Evolutionary conservation across 176 grass and related monocot genomes (phyloP), one percentile per base, ranked within the genome.

Genomic region (Tillandsia leiboldiana): DNA sequence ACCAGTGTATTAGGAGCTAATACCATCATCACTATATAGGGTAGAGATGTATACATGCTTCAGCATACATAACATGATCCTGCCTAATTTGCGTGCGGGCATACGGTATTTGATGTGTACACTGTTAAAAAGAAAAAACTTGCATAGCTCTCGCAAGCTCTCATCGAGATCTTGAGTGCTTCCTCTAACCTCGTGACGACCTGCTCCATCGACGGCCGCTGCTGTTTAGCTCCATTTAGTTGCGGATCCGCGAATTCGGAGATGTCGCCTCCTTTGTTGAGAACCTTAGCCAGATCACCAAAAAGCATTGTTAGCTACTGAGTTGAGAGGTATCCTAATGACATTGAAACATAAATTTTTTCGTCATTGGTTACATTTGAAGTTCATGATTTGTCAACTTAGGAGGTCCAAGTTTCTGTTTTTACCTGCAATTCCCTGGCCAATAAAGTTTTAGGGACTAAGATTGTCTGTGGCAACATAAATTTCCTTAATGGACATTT

Each of bases 371-470:
- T 33, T 33, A 33, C 29, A 3, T 33, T 33, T 4, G 29, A 33
- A 4, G 29, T 33, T 33, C 29, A 33, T 33, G 29, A 33, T 33
- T 33, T 33, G 29, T 57, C 56, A 13, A 71, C 67, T 42, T 26
- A 15, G 18, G 22, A 12, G 12, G 64, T 67, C 28, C 8, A 13
- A 67, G 23, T 14, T 67, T 47, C 26, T 67, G 10, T n/a, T 67
- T 14, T 57, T 71, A 87, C 88, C 88, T 73, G 88, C 84, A 70
- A 82, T 82, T 47, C 84, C 88, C 78, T 91, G 84, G 11, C 88
- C 88, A 3, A 91, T 87, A 63, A 79, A 53, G 22, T 87, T 91
- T 42, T 77, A 63, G 27, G 76, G 67, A 51, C 42, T 84, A 26
- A 91, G 48, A 26, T 67, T 79, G 23, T 84, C 70, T 73, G 84